Evolutionary conservation across 2,329 filamentous ascomycete genomes (phyloP).

Genomic region (Sarocladium oryzae): DNA sequence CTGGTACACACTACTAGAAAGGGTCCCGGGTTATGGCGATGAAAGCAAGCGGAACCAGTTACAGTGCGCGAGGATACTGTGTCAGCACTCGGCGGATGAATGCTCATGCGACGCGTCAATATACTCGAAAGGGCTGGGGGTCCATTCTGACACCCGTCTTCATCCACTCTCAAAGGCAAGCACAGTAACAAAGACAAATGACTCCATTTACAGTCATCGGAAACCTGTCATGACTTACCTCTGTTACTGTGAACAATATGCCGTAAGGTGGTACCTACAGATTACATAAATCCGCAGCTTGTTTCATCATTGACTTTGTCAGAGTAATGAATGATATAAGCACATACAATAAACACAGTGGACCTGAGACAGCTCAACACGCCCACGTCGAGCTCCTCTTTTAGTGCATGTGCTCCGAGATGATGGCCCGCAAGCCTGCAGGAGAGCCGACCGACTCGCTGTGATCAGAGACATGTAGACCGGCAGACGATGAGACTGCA

Average conservation of each 20-base stretch:
- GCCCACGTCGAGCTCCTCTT: not conserved
- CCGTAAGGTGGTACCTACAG: not conserved
- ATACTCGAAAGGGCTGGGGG: too few species aligned
- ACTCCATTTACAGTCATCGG: too few species aligned
- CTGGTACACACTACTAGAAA: too few species aligned
- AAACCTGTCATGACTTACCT: not conserved
- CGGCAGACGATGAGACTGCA: slow-evolving; percentile 1
- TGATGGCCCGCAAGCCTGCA: slow-evolving; percentile 6
- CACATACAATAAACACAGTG: not conserved
- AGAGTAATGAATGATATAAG: too few species aligned
- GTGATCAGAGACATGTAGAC: slow-evolving; percentile 8
- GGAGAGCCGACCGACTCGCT: not conserved
- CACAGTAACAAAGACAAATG: not conserved
- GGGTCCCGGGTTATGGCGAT: too few species aligned
- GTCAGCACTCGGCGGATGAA: not conserved
- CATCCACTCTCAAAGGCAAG: not conserved
- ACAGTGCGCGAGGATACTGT: not conserved
- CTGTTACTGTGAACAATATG: not conserved
- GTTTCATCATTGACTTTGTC: not conserved
- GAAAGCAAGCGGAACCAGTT: too few species aligned
- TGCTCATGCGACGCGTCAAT: not conserved
- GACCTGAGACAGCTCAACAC: not conserved
- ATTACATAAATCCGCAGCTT: not conserved
- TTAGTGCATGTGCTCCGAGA: slow-evolving; percentile 9
- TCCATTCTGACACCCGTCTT: not conserved